Conservation (phyloP, 2,329 filamentous ascomycete genomes). For the Paraphaeosphaeria minitans region DNA sequence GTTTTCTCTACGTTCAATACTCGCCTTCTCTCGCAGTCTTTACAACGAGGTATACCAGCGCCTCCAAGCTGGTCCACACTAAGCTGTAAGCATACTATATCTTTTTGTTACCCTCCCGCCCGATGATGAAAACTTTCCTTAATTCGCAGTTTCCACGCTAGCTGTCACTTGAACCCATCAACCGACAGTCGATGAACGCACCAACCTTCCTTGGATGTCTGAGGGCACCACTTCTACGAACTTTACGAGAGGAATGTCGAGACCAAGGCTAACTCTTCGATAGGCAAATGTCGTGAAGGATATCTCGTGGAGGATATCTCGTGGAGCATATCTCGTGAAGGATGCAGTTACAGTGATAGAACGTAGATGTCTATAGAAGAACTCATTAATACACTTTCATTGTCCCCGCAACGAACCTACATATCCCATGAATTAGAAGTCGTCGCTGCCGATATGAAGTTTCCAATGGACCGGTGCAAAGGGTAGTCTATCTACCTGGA, state of each 20-base stretch:
- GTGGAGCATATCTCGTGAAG: no score
- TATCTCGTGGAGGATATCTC: no score
- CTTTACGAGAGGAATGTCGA: not conserved
- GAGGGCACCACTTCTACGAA: constrained; percentile 6
- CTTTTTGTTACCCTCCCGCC: not conserved
- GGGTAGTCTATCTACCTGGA: no score
- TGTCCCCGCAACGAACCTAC: no score
- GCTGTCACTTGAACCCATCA: constrained; percentile 68
- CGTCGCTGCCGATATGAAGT: no score
- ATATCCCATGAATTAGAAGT: no score
- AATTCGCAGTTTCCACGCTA: constrained; percentile 92
- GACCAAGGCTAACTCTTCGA: not conserved
- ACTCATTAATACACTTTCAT: no score
- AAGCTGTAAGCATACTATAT: constrained; percentile 2
- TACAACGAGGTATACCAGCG: not conserved
- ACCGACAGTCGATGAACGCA: constrained; percentile 67
- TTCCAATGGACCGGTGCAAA: no score
- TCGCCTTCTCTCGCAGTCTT: not conserved
- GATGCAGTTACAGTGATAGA: no score
- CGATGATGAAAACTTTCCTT: constrained; percentile 63
- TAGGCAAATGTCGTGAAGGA: not conserved
- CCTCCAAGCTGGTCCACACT: not conserved
- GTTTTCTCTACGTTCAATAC: constrained; percentile 2
- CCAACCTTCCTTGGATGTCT: constrained; percentile 71
- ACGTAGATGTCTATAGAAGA: no score